Percentiles rank a stretch among this genome's conserved stretches.
These are phyloP conservation scores for Trametes pubescens DNA, from an alignment of 1,284 basidiomycete species.

Conservation along the genomic window DNA sequence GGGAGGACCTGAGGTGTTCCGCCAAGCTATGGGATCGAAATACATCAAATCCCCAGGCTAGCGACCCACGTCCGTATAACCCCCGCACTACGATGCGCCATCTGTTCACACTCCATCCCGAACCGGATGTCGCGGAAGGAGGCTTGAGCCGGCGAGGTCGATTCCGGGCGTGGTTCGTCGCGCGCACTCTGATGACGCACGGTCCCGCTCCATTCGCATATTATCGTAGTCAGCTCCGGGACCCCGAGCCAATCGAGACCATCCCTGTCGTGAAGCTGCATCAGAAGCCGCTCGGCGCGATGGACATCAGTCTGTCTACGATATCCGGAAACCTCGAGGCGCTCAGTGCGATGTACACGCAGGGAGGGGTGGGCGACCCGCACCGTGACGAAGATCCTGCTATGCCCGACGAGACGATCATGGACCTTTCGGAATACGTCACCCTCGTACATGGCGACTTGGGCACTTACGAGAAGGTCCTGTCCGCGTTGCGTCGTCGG, in stretches of 20 bases:
- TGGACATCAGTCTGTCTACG: conserved; percentile 42
- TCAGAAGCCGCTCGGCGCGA: conserved; percentile 38
- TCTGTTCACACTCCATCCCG: conserved; percentile 29
- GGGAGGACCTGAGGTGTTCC: conserved; percentile 41
- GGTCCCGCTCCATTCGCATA: conserved; percentile 38
- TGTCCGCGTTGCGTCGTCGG: conserved; percentile 20
- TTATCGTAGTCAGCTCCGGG: conserved; percentile 20
- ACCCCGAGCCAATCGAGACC: conserved; percentile 39
- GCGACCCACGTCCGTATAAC: conserved; percentile 30
- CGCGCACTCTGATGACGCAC: conserved; percentile 33
- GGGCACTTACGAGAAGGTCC: conserved; percentile 33
- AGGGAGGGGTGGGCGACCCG: conserved; percentile 40
- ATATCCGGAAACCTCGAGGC: conserved; percentile 37
- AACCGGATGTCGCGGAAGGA: conserved; percentile 28
- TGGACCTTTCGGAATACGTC: conserved; percentile 4
- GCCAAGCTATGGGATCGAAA: conserved; percentile 42
- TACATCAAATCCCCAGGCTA: conserved; percentile 7
- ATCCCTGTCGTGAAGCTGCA: conserved; percentile 41
- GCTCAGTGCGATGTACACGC: conserved; percentile 36
- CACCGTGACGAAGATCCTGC: neutral
- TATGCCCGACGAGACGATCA: neutral
- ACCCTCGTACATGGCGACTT: conserved; percentile 25
- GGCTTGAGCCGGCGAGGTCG: conserved; percentile 32
- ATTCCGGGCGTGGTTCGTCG: conserved; percentile 41
- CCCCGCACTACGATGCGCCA: neutral